Evolutionary conservation across 1,284 basidiomycete species (phyloP), one percentile per base, ranked within the genome.

Genomic region (Inonotus obliquus): DNA sequence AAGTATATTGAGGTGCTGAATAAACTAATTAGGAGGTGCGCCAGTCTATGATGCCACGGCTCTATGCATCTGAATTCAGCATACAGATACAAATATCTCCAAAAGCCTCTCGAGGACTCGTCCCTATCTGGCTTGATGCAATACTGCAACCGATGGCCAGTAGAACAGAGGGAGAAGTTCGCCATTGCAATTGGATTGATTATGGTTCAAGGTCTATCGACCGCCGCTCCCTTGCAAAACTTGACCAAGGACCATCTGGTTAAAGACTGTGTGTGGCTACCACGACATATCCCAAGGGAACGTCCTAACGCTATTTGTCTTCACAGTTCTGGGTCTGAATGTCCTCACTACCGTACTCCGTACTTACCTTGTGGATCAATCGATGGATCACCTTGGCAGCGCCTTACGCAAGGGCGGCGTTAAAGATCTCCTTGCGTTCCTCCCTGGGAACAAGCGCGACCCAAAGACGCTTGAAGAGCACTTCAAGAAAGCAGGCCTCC

Each of bases 21-120:
- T 76, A 96, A 95, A 77, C 88, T 98, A 65, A 94, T 96, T 79
- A 85, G 96, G 76, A 89, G 95, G 92, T 92, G 68, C 62, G 76
- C 67, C 35, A 48, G 21, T 19, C 62, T 57, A 41, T 66, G 27
- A 25, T 45, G 65, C 35, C 45, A 49, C 10, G 25, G 21, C 17
- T 49, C 38, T 62, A 65, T 61, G 25, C 54, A 38, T 49, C 39
- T 48, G 21, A 54, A 23, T 61, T 39, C 4, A 7, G 21, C n/a
- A 27, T 21, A 11, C 69, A 94, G 92, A 76, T 98, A 97, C 83
- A 98, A 98, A 75, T 98, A 98, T 81, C 90, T 98, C 68, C 96
- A 98, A 77, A 94, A 90, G 74, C 94, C 95, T 48, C 86, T 98
- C 54, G 96, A 98, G 76, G 89, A 89, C 72, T 84, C 81, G 47